Evolutionary conservation across 768 basidiomycete genomes (phyloP).

Genomic region (Leucogyrophana mollusca): DNA sequence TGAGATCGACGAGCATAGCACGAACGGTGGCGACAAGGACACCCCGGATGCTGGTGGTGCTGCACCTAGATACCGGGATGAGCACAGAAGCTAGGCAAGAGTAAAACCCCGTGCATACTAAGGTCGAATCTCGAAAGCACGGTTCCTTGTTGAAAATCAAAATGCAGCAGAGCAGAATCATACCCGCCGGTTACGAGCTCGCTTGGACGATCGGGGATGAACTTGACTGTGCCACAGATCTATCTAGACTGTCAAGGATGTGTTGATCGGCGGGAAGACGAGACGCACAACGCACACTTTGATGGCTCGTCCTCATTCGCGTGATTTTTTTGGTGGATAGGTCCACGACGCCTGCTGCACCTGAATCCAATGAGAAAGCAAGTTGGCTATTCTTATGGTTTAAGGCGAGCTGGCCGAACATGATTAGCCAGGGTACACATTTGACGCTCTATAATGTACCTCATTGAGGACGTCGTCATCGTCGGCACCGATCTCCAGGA

Average conservation of each 20-base stretch:
- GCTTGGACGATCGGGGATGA: conserved; percentile 66
- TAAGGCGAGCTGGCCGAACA: conserved; percentile 60
- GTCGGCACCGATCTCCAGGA: conserved; percentile 46
- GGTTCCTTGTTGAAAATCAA: conserved; percentile 56
- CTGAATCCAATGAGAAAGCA: conserved; percentile 72
- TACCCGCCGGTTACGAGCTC: conserved; percentile 81
- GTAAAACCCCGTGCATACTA: conserved; percentile 35
- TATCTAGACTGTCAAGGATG: conserved; percentile 25
- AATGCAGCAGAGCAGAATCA: conserved; percentile 67
- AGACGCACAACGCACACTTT: conserved; percentile 47
- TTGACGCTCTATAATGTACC: conserved; percentile 35
- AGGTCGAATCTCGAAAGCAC: conserved; percentile 60
- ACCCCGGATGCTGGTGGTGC: conserved; percentile 45
- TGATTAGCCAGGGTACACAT: conserved; percentile 21
- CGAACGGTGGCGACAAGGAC: conserved; percentile 72
- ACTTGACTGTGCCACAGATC: conserved; percentile 71
- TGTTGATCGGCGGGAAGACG: neutral
- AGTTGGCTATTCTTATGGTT: conserved; percentile 50
- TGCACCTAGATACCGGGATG: conserved; percentile 27
- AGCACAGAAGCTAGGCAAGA: conserved; percentile 1
- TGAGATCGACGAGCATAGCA: conserved; percentile 62
- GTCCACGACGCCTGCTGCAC: conserved; percentile 65
- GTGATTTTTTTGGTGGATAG: conserved; percentile 44
- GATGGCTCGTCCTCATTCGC: conserved; percentile 62
- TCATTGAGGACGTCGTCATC: conserved; percentile 68